A percentile compares a stretch with the other conserved stretches of the same genome.
These are phyloP conservation scores for Melanomma pulvis-pyrius DNA, from an alignment of 495 filamentous ascomycete genomes.

Conservation along the genomic window DNA sequence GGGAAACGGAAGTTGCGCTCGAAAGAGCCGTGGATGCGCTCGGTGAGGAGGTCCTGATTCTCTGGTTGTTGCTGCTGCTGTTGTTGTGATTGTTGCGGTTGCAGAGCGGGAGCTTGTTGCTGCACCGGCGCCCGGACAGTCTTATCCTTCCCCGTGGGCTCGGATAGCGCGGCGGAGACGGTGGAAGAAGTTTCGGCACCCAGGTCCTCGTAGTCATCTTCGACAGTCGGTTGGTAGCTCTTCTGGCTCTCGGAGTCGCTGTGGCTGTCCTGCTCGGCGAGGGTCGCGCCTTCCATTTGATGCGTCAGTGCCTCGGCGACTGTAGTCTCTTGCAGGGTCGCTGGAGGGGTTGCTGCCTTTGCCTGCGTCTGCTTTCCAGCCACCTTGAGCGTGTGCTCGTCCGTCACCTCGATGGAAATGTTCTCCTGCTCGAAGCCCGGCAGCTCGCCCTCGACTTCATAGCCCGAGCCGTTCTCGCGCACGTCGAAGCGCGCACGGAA, in stretches of 20 bases:
- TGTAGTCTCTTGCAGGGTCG: constrained; percentile 51
- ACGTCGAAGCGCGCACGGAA: constrained; percentile 30
- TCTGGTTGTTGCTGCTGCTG: constrained; percentile 47
- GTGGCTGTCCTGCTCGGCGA: constrained; percentile 6
- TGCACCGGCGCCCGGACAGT: constrained; percentile 4
- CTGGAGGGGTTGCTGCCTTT: constrained; percentile 8
- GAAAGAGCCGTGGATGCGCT: constrained; percentile 80
- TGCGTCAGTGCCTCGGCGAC: constrained; percentile 40
- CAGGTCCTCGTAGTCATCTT: constrained; percentile 37
- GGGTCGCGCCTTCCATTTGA: constrained; percentile 23
- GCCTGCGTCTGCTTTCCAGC: constrained; percentile 18
- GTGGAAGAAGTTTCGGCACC: constrained; percentile 24
- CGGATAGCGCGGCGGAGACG: constrained; percentile 6
- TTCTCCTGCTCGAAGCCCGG: constrained; percentile 35
- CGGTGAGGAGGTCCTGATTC: constrained; percentile 72
- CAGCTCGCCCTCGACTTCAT: constrained; percentile 31
- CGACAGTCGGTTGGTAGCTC: constrained; percentile 38
- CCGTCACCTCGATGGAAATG: constrained; percentile 33
- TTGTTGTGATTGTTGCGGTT: constrained; percentile 12
- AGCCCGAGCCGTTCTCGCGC: constrained; percentile 23
- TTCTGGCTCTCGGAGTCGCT: constrained; percentile 25
- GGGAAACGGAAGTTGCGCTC: constrained; percentile 78
- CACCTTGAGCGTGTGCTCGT: constrained; percentile 34
- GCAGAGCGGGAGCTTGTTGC: constrained; percentile 1
- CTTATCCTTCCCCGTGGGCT: constrained; percentile 34